Evolutionary conservation across 305 asterid species (phyloP).

Genomic region (Lippia alba): DNA sequence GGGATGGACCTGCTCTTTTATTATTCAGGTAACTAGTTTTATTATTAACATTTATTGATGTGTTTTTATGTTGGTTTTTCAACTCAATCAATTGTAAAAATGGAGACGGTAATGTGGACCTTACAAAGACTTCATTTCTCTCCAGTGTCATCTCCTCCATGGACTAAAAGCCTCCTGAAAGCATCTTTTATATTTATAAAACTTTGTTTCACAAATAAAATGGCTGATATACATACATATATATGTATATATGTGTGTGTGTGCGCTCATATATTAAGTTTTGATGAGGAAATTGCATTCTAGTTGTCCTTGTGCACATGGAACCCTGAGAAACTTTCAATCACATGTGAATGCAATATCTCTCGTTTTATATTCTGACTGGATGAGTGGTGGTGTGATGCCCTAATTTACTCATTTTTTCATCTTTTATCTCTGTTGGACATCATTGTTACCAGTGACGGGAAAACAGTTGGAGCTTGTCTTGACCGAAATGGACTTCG

Average conservation of each 20-base stretch:
- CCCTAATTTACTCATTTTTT: constrained; percentile 9
- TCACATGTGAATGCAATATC: neutral
- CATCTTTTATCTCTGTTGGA: constrained; percentile 24
- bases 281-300: constrained; percentile 20
- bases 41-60: constrained; percentile 20
- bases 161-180: constrained; percentile 9
- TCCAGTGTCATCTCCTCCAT: constrained; percentile 11
- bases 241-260: too few relatives aligned
- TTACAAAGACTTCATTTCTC: constrained; percentile 26
- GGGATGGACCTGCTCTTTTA: constrained; percentile 99
- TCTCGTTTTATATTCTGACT: constrained; percentile 12
- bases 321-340: constrained; percentile 10
- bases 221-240: constrained; percentile 13
- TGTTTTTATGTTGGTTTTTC: constrained; percentile 15
- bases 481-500: constrained; percentile 99
- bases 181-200: neutral
- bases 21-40: constrained; percentile 81
- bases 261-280: constrained; percentile 17
- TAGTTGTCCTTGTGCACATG: constrained; percentile 20
- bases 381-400: constrained; percentile 15
- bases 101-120: constrained; percentile 20
- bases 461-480: constrained; percentile 99
- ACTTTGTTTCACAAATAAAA: constrained; percentile 24
- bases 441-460: constrained; percentile 64
- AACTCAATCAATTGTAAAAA: constrained; percentile 17